These are phyloP conservation scores for Neurospora sp. DNA, from an alignment of 495 filamentous ascomycete species.

Conservation along the genomic window DNA sequence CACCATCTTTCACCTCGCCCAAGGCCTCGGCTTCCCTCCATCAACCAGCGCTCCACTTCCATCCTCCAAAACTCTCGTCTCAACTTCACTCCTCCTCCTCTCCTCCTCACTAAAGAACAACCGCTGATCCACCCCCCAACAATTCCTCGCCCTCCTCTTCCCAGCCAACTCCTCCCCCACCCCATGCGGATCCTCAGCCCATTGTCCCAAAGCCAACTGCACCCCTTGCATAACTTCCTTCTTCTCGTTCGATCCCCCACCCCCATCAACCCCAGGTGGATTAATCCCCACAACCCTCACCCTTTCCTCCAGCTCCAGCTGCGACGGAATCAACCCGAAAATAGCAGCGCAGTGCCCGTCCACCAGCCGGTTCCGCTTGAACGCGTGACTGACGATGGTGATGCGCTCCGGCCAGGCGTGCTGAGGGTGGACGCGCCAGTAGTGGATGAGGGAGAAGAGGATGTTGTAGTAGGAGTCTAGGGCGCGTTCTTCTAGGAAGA, in stretches of 20 bases:
- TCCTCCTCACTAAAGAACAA: constrained; percentile 31
- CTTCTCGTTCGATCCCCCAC: constrained; percentile 11
- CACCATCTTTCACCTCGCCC: constrained; percentile 7
- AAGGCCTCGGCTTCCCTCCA: constrained; percentile 20
- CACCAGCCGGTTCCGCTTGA: constrained; percentile 60
- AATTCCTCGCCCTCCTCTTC: constrained; percentile 42
- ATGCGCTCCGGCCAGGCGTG: constrained; percentile 43
- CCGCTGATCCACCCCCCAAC: constrained; percentile 30
- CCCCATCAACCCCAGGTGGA: constrained; percentile 41
- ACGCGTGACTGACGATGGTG: constrained; percentile 64
- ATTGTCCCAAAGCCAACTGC: constrained; percentile 31
- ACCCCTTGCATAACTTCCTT: constrained; percentile 29
- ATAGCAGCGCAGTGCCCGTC: constrained; percentile 59
- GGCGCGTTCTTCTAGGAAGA: constrained; percentile 52
- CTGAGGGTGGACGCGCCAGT: constrained; percentile 29
- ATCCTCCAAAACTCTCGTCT: constrained; percentile 11
- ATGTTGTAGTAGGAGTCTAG: constrained; percentile 77
- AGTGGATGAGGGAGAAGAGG: constrained; percentile 56
- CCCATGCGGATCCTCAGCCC: constrained; percentile 42
- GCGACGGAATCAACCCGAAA: constrained; percentile 25
- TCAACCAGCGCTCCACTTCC: constrained; percentile 27
- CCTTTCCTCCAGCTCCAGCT: constrained; percentile 1
- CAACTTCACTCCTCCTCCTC: constrained; percentile 24
- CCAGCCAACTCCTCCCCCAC: constrained; percentile 30
- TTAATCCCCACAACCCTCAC: constrained; percentile 58